Conservation (phyloP, 441 rosid species). For the Euphorbia schlechtendalii region DNA sequence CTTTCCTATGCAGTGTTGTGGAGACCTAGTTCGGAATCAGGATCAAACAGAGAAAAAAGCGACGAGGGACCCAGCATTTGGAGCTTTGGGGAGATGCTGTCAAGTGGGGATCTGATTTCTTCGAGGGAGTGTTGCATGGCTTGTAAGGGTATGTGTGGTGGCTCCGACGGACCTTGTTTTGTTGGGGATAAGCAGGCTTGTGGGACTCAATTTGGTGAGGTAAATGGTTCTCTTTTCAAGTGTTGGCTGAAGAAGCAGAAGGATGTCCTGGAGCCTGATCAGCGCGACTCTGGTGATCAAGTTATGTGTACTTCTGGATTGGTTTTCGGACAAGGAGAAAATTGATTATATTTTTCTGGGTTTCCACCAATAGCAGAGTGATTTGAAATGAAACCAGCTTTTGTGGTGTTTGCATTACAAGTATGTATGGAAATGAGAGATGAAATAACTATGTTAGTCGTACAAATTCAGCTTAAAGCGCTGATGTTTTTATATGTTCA, state of each 20-base stretch:
- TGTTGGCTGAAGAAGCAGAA: constrained; percentile 45
- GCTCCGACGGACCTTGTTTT: constrained; percentile 65
- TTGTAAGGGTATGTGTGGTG: constrained; percentile 67
- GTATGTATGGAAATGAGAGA: neutral
- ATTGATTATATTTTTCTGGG: neutral
- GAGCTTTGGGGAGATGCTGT: constrained; percentile 89
- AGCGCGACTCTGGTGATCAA: constrained; percentile 20
- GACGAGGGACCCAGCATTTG: constrained; percentile 50
- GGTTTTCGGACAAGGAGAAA: constrained; percentile 28
- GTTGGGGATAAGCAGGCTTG: constrained; percentile 57
- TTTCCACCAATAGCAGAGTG: neutral
- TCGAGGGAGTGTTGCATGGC: constrained; percentile 64
- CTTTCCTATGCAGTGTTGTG: constrained; percentile 35
- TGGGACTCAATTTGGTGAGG: constrained; percentile 74
- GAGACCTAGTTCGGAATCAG: constrained; percentile 16
- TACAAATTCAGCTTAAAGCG: neutral
- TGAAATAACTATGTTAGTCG: neutral
- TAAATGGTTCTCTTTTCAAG: constrained; percentile 18
- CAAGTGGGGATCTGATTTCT: constrained; percentile 78
- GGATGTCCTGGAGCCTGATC: constrained; percentile 23
- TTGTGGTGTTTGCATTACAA: too few species aligned
- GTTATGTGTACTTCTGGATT: constrained; percentile 38
- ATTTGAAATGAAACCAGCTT: too few species aligned
- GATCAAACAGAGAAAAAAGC: constrained; percentile 11
- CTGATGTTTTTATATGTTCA: constrained; percentile 1